Base-by-base conservation (phyloP, 2,329 filamentous ascomycete genomes). In the Pestalotiopsis sp. region DNA sequence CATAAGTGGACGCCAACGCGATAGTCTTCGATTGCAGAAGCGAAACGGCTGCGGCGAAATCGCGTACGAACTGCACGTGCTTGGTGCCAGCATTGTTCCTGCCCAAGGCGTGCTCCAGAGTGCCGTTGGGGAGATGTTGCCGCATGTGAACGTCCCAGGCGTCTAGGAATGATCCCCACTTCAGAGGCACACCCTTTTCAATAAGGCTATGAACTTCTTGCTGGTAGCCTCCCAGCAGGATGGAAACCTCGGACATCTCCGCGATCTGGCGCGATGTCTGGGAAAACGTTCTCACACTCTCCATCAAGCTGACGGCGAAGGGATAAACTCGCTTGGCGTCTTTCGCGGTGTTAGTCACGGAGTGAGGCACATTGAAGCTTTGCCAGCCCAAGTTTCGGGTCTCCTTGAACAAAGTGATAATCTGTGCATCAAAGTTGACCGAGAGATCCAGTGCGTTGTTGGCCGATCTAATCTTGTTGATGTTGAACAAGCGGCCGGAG, bases 291-390 rank as follows among this genome's bases (percentile, higher is more conserved):
- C 94, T 89, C n/a, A 98, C 94, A 75, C 94, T 98, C 81, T 99
- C 96, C 94, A 99, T 99, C 72, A 99, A 82, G 76, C 94, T 98
- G 71, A 99, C 94, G 26, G 97, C 96, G 76, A 97, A 99, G 0
- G 96, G 96, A 74, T 99, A 99, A 3, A 99, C 96, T 65, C 96
- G 89, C 81, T 98, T 97, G n/a, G 96, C 97, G 78, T 99, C 96
- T 79, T 98, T 99, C 1, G 97, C 97, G 66, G 97, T 94, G 71
- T 94, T 98, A 80, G 92, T 97, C 75, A 99, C 94, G 14, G 93
- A 90, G 79, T 99, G 96, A 9, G 97, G 97, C 26, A 99, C 93
- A 67, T 93, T 91, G 78, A 94, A 99, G 72, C 94, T 96, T 70
- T 97, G 90, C 95, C 96, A 99, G 13, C 94, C 90, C 57, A 99